phyloP scores from a whole-genome alignment of 768 basidiomycete genomes.

The Rhizopogon vesiculosus region DNA sequence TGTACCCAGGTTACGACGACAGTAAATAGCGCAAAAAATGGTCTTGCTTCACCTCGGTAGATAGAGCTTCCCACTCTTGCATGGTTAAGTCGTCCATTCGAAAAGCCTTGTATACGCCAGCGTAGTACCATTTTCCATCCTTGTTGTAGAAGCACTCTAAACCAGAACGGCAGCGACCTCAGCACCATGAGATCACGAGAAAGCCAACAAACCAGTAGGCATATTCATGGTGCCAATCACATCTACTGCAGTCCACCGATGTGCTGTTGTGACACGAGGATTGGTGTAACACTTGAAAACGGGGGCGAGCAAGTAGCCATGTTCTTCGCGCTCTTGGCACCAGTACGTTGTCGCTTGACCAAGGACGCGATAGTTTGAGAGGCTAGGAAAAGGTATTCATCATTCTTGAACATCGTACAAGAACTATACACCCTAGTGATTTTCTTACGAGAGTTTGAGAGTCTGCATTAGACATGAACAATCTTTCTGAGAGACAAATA shows the following conservation, averaged over 20 bases:
- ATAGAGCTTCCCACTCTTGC: conserved; percentile 67
- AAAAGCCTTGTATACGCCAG: conserved; percentile 71
- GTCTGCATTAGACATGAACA: conserved; percentile 29
- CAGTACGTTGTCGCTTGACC: conserved; percentile 66
- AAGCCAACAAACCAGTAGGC: conserved; percentile 48
- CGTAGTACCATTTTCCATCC: conserved; percentile 81
- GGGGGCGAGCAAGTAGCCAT: conserved; percentile 72
- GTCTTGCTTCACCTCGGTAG: conserved; percentile 47
- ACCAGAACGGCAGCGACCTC: background rate
- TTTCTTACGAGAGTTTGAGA: conserved; percentile 52
- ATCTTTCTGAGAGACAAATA: background rate
- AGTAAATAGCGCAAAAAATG: background rate
- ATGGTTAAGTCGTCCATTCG: conserved; percentile 58
- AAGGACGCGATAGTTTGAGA: conserved; percentile 63
- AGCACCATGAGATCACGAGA: background rate
- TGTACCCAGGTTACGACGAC: conserved; percentile 22
- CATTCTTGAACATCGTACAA: conserved; percentile 1
- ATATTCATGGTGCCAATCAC: conserved; percentile 52
- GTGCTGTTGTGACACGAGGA: conserved; percentile 69
- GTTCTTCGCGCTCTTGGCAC: conserved; percentile 81
- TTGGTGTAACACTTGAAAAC: conserved; percentile 77
- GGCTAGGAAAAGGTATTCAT: conserved; percentile 30
- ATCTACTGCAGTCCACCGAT: conserved; percentile 69
- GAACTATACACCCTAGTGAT: background rate
- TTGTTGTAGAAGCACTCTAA: conserved; percentile 80